Evolutionary conservation across 2,329 filamentous ascomycete genomes (phyloP).

Genomic region (Ceratocystis eucalypticola): DNA sequence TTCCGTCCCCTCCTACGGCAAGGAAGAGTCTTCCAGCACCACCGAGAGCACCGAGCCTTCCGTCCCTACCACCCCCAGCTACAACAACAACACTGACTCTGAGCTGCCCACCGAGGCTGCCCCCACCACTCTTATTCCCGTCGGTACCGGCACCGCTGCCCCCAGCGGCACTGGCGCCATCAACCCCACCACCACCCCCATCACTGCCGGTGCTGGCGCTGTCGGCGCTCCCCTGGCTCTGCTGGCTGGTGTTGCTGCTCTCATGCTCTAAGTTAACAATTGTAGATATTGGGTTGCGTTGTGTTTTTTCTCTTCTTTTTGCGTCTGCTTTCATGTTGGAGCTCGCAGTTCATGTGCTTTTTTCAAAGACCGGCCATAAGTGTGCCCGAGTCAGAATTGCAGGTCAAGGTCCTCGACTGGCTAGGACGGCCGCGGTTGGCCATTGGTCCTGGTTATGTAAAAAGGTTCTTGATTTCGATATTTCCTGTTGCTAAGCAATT

Average conservation of each 20-base stretch:
- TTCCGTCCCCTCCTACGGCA: constrained; percentile 20
- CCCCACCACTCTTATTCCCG: constrained; percentile 23
- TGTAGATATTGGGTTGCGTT: constrained; percentile 6
- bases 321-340: background rate
- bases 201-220: constrained; percentile 18
- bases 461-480: background rate
- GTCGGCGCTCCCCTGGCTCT: constrained; percentile 16
- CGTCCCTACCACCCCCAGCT: constrained; percentile 14
- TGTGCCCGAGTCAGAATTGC: background rate
- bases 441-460: background rate
- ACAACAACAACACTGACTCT: constrained; percentile 18
- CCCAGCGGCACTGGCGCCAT: constrained; percentile 21
- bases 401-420: background rate
- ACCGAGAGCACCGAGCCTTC: constrained; percentile 24
- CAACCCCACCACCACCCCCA: constrained; percentile 20
- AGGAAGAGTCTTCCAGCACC: constrained; percentile 20
- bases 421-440: background rate
- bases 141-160: constrained; percentile 21
- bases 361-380: background rate
- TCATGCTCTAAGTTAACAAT: constrained; percentile 15
- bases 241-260: constrained; percentile 14
- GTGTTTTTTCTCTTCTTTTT: constrained; percentile 3
- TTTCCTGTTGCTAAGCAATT: constrained; percentile 2
- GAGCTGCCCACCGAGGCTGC: constrained; percentile 23
- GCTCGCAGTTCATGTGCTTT: constrained; percentile 1